These are phyloP conservation scores for Elsinoe perseae DNA, from an alignment of 2,329 filamentous ascomycete species.

Conservation along the genomic window DNA sequence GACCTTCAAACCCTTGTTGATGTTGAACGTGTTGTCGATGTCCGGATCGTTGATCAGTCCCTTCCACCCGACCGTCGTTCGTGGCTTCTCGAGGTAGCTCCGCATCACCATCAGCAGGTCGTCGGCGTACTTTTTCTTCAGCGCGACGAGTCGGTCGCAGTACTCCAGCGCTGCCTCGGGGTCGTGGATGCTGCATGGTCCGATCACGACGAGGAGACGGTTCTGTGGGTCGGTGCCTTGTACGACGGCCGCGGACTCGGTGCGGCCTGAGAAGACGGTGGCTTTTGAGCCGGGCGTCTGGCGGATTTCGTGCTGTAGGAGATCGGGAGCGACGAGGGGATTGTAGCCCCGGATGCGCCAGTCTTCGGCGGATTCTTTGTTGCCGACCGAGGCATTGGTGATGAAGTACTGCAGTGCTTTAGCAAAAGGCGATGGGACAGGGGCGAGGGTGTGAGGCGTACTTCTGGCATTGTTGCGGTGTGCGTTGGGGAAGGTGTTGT, in stretches of 20 bases:
- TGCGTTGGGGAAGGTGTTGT: not conserved
- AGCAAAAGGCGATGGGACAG: slow-evolving; percentile 6
- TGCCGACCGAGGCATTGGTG: slow-evolving; percentile 43
- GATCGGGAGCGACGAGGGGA: slow-evolving; percentile 80
- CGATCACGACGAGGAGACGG: slow-evolving; percentile 70
- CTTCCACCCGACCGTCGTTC: slow-evolving; percentile 98
- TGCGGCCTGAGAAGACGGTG: slow-evolving; percentile 53
- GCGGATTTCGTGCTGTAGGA: slow-evolving; percentile 88
- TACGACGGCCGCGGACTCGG: slow-evolving; percentile 54
- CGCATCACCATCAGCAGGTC: slow-evolving; percentile 96
- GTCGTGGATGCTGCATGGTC: slow-evolving; percentile 96
- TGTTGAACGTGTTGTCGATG: slow-evolving; percentile 97
- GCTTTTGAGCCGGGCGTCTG: slow-evolving; percentile 44
- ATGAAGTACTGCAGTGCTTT: slow-evolving; percentile 39
- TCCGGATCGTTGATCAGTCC: slow-evolving; percentile 97
- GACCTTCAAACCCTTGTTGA: slow-evolving; percentile 89
- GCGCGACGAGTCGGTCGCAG: slow-evolving; percentile 70
- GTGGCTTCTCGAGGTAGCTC: slow-evolving; percentile 95
- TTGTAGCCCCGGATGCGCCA: slow-evolving; percentile 71
- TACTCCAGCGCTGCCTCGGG: slow-evolving; percentile 85
- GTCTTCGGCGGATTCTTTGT: slow-evolving; percentile 43
- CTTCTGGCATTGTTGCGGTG: slow-evolving; percentile 15
- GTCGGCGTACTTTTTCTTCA: slow-evolving; percentile 81
- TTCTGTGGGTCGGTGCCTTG: slow-evolving; percentile 50
- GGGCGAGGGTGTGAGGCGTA: not conserved